Evolutionary conservation across 306 rosid species (phyloP).

Genomic region (Alnus glutinosa): DNA sequence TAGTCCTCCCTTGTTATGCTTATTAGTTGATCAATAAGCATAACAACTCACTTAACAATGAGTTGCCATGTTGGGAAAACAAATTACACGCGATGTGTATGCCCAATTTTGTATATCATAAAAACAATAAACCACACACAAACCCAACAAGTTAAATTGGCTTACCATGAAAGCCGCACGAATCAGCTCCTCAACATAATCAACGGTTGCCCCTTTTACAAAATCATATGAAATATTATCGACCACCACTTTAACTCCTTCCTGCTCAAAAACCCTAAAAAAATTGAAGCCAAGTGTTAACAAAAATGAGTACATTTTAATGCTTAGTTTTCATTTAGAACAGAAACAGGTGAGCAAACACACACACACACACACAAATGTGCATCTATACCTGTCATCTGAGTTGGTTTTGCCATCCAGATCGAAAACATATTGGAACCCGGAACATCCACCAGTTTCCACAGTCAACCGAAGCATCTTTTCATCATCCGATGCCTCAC

Average conservation of each 20-base stretch:
- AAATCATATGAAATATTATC: slow-evolving; percentile 83
- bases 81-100: no score
- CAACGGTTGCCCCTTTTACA: slow-evolving; percentile 94
- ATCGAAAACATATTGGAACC: slow-evolving; percentile 90
- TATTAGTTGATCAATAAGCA: background rate
- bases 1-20: background rate
- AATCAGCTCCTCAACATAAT: slow-evolving; percentile 93
- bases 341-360: slow-evolving; percentile 2
- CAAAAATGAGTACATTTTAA: slow-evolving; percentile 1
- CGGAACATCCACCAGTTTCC: slow-evolving; percentile 98
- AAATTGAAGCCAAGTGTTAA: background rate
- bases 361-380: background rate
- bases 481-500: slow-evolving; percentile 42
- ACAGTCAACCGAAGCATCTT: slow-evolving; percentile 84
- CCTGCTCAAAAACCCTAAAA: slow-evolving; percentile 75
- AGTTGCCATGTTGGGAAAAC: background rate
- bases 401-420: slow-evolving; percentile 64
- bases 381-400: slow-evolving; percentile 65
- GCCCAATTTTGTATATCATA: background rate
- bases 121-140: background rate
- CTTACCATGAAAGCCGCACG: slow-evolving; percentile 90
- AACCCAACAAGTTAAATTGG: slow-evolving; percentile 5
- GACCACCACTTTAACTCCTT: slow-evolving; percentile 74
- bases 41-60: background rate
- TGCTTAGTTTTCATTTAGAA: background rate